Conservation (phyloP, 2,329 filamentous ascomycete species). For the Malbranchea zuffiana region DNA sequence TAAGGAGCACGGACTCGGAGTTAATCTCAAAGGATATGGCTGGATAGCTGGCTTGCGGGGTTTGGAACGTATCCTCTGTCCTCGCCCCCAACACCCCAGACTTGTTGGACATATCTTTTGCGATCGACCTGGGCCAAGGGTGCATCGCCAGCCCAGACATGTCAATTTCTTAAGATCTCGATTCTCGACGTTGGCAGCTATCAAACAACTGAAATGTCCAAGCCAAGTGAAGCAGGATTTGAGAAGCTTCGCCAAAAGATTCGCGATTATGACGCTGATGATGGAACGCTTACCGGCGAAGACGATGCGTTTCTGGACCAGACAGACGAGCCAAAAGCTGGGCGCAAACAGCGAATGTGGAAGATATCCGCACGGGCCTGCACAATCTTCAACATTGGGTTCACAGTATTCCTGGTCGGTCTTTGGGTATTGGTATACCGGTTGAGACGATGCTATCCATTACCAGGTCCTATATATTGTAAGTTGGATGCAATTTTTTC, state of each 20-base stretch:
- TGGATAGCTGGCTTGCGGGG: too few relatives aligned
- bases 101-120: too few relatives aligned
- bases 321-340: neutral
- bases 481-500: too few relatives aligned
- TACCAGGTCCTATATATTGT: slow-evolving; percentile 7
- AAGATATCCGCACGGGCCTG: slow-evolving; percentile 5
- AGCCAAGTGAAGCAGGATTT: neutral
- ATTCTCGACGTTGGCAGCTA: too few relatives aligned
- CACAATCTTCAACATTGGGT: slow-evolving; percentile 8
- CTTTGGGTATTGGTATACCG: neutral
- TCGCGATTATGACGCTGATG: neutral
- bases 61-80: too few relatives aligned
- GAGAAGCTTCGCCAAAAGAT: neutral
- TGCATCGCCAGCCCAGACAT: too few relatives aligned
- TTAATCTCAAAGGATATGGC: too few relatives aligned
- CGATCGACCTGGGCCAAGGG: too few relatives aligned
- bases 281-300: slow-evolving; percentile 4
- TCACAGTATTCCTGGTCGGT: slow-evolving; percentile 3
- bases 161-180: too few relatives aligned
- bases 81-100: too few relatives aligned
- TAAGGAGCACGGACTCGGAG: too few relatives aligned
- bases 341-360: slow-evolving; percentile 3
- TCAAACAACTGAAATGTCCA: neutral
- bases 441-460: neutral
- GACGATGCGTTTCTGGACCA: slow-evolving; percentile 3